A percentile compares a stretch with the other conserved stretches of the same genome.
Conservation (phyloP, 371 early-diverging fungal species). For the Mucor sp. region DNA sequence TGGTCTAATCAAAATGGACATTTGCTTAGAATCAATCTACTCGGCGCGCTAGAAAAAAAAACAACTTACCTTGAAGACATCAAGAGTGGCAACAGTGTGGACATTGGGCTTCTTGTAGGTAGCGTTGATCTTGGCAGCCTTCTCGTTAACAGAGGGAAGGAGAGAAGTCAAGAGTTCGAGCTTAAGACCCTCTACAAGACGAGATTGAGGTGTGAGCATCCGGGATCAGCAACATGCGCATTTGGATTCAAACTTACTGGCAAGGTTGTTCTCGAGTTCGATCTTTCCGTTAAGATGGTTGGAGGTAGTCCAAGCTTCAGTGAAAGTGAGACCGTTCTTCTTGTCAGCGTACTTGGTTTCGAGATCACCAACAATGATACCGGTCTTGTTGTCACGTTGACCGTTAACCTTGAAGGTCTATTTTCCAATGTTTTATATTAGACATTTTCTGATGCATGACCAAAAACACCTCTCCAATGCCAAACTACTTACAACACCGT, state of each 20-base stretch:
- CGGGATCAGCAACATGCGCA: neutral
- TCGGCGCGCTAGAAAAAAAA: too few relatives aligned
- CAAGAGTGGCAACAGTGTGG: constrained; percentile 51
- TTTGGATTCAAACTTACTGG: constrained; percentile 60
- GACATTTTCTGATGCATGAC: neutral
- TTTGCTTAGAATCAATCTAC: neutral
- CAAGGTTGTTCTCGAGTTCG: constrained; percentile 92
- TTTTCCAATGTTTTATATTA: neutral
- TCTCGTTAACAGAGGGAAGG: constrained; percentile 51
- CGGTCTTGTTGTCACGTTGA: constrained; percentile 91
- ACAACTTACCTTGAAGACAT: constrained; percentile 50
- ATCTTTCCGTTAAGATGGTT: constrained; percentile 91
- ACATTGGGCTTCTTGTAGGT: constrained; percentile 56
- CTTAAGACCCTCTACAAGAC: constrained; percentile 49
- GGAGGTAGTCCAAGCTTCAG: constrained; percentile 93
- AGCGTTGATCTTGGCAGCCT: constrained; percentile 51
- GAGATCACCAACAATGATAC: constrained; percentile 92
- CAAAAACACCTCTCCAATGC: neutral
- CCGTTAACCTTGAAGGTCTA: constrained; percentile 96
- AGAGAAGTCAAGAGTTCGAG: constrained; percentile 51
- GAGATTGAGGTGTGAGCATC: neutral
- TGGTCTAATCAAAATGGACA: constrained; percentile 30
- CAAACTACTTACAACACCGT: constrained; percentile 83
- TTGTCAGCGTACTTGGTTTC: constrained; percentile 96
- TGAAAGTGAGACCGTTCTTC: constrained; percentile 90